These are phyloP conservation scores for Aspergillus glaucus DNA, from an alignment of 2,329 filamentous ascomycete genomes.

Conservation along the genomic window DNA sequence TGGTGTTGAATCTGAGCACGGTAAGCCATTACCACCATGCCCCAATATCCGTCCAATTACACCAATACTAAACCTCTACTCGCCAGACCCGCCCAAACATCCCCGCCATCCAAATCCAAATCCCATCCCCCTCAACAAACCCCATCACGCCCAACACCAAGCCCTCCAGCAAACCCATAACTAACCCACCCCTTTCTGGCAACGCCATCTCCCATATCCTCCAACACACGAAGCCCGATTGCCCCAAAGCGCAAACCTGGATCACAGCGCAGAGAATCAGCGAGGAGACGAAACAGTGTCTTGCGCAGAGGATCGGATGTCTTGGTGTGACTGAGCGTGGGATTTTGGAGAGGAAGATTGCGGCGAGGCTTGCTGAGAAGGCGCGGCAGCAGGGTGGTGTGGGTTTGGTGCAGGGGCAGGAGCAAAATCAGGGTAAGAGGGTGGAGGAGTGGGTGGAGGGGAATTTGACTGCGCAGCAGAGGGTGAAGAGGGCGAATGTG, in stretches of 20 bases:
- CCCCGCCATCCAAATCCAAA: background rate
- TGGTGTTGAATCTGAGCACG: background rate
- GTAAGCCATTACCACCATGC: background rate
- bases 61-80: too few species aligned
- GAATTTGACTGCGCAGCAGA: background rate
- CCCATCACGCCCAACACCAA: background rate
- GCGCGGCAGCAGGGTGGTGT: constrained; percentile 2
- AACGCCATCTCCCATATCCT: constrained; percentile 16
- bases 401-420: background rate
- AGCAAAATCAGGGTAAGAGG: background rate
- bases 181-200: constrained; percentile 6
- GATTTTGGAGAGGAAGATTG: background rate
- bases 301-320: constrained; percentile 3
- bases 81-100: background rate
- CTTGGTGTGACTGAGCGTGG: constrained; percentile 2
- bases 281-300: constrained; percentile 3
- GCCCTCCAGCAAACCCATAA: background rate
- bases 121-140: background rate
- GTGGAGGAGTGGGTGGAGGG: background rate
- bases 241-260: constrained; percentile 14
- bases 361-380: constrained; percentile 5
- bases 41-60: too few species aligned
- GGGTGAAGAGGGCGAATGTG: constrained; percentile 9
- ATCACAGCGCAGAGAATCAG: constrained; percentile 11
- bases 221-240: constrained; percentile 10